Conservation (phyloP, 2,329 filamentous ascomycete genomes). For the Septoria linicola region DNA sequence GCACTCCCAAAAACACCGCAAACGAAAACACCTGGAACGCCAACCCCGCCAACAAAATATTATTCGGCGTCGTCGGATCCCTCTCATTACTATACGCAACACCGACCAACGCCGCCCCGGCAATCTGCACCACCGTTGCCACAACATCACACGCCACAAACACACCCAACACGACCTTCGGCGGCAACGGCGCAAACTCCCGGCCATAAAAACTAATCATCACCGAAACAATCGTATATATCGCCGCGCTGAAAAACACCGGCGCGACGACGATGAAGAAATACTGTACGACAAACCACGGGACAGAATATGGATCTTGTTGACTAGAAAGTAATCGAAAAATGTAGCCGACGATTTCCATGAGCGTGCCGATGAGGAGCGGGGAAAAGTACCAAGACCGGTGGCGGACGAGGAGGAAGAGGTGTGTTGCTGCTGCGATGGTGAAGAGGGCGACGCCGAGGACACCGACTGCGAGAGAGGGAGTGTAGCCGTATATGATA, state of each 20-base stretch:
- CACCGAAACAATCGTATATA: constrained; percentile 56
- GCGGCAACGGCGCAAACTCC: constrained; percentile 47
- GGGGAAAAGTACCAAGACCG: constrained; percentile 51
- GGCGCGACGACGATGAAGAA: constrained; percentile 62
- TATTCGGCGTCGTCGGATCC: constrained; percentile 54
- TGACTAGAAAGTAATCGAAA: constrained; percentile 51
- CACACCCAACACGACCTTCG: constrained; percentile 52
- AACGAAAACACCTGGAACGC: constrained; percentile 57
- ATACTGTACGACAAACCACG: constrained; percentile 58
- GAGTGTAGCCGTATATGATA: constrained; percentile 54
- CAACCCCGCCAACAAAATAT: constrained; percentile 57
- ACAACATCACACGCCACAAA: constrained; percentile 58
- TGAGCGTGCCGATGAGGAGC: constrained; percentile 45
- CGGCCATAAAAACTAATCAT: constrained; percentile 50
- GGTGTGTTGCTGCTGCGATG: constrained; percentile 43
- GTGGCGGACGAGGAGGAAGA: constrained; percentile 37
- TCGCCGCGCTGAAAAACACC: constrained; percentile 57
- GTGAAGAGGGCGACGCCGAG: constrained; percentile 49
- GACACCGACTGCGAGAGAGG: constrained; percentile 46
- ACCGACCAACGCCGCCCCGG: constrained; percentile 57
- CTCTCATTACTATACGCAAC: constrained; percentile 49
- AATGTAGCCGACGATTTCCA: constrained; percentile 54
- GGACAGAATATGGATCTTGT: constrained; percentile 54
- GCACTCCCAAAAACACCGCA: constrained; percentile 49
- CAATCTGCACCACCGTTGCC: constrained; percentile 54